These are phyloP conservation scores for Colletotrichum sp. DNA, from an alignment of 2,329 filamentous ascomycete genomes.

Conservation along the genomic window DNA sequence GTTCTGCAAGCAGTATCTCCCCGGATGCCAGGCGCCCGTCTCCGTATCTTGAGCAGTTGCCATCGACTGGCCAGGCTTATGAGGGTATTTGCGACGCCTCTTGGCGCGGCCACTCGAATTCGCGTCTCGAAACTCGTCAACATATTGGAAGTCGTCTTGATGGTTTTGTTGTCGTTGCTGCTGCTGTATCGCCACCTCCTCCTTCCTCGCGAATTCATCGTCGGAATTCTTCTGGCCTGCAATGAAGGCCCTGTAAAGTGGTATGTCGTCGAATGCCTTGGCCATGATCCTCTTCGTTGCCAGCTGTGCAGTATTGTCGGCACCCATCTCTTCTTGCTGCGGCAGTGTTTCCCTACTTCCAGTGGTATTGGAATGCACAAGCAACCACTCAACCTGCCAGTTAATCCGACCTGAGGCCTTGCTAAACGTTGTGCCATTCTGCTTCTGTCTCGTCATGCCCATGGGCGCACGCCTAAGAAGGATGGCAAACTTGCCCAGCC, in stretches of 20 bases:
- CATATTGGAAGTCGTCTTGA: slow-evolving; percentile 21
- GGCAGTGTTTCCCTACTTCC: slow-evolving; percentile 25
- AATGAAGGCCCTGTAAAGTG: slow-evolving; percentile 40
- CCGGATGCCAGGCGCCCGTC: slow-evolving; percentile 35
- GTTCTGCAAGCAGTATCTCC: slow-evolving; percentile 28
- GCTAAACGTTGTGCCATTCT: slow-evolving; percentile 73
- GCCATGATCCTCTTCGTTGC: slow-evolving; percentile 34
- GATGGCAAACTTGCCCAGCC: slow-evolving; percentile 50
- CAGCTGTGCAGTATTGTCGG: slow-evolving; percentile 18
- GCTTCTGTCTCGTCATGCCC: slow-evolving; percentile 73
- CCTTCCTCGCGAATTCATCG: slow-evolving; percentile 1
- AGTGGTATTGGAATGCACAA: slow-evolving; percentile 31
- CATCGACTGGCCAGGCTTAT: slow-evolving; percentile 13
- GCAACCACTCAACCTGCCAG: slow-evolving; percentile 72
- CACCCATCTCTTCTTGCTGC: slow-evolving; percentile 32
- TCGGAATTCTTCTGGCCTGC: not conserved
- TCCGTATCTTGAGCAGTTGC: slow-evolving; percentile 36
- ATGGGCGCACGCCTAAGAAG: slow-evolving; percentile 64
- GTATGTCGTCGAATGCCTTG: slow-evolving; percentile 46
- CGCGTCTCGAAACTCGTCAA: not conserved
- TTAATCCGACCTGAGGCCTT: slow-evolving; percentile 57
- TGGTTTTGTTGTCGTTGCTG: not conserved
- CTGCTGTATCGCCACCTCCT: not conserved
- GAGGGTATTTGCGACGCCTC: slow-evolving; percentile 13
- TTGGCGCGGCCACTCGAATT: not conserved